Base-by-base conservation (phyloP, 2,329 filamentous ascomycete genomes). In the Epichloe hybrida region DNA sequence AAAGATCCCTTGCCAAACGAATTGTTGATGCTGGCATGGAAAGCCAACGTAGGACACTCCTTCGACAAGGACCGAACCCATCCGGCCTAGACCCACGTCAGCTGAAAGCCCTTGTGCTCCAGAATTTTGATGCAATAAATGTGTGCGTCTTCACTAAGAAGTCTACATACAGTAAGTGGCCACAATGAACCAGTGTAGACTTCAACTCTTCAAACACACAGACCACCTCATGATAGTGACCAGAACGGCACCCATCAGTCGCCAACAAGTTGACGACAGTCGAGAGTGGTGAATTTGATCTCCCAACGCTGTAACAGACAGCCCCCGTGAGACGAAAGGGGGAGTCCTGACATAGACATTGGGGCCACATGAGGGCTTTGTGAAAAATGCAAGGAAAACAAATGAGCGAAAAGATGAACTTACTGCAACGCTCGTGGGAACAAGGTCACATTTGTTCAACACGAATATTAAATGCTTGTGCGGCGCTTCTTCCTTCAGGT, bases 101-200 rank as follows among this genome's bases (percentile, higher is more conserved):
- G 55, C 42, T 15, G 11, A 23, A 4, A 21, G 15, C 4, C 12
- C 3, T 23, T 34, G 8, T 58, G 20, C 27, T 6, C 48, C 45
- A 46, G 46, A 50, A 44, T 11, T 31, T 31, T 31, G 27, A 9
- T 31, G 27, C 7, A 9, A 31, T 31, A 57, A 62, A 70, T 76
- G 73, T 98, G 79, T 91, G 90, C 85, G 84, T 86, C 87, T 85
- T 88, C 85, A 97, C 93, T 98, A 98, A 95, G 93, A 97, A 86
- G 76, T 79, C 79, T 80, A 80, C 85, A 82, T 80, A 80, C 85
- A 82, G 90, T 72, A 71, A 72, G 76, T 76, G 70, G 60, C 64
- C 67, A 51, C 50, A 40, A 55, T 50, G 52, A 73, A 78, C 71
- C 76, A 79, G 79, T 80, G 79, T 79, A 81, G 80, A 75, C 75